Base-by-base conservation (phyloP, 768 basidiomycete species). In the Rhizopogon rudus region DNA sequence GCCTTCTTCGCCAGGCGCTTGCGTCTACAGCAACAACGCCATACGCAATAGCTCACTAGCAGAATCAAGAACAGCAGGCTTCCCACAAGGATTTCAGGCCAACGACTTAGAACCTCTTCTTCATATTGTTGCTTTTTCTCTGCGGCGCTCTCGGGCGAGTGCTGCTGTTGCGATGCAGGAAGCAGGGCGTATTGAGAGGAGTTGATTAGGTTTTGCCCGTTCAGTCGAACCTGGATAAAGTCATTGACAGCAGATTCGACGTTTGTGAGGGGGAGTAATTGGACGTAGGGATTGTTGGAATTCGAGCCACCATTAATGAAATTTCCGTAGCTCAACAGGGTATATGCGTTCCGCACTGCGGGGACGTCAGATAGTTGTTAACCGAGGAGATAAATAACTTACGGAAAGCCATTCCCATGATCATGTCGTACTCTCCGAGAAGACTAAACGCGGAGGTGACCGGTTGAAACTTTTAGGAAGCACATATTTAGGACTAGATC, bases 401-500 rank as follows among this genome's bases (percentile, higher is more conserved):
- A 91, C 88, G 54, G 73, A 91, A 89, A 52, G 79, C 79, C 87
- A 90, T 89, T 59, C 89, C 89, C 48, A 91, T 77, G 61, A 91
- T 88, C 77, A 91, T 84, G 61, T 92, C 89, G 59, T 88, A 92
- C 65, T 86, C 78, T 59, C 88, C 86, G 28, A 88, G 78, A 41
- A 89, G 59, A 73, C 86, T 85, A 71, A 91, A 89, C 5, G 88
- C 87, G 3, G 83, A 81, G 13, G 88, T 88, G 59, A 91, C 88
- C 2, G 89, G 90, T 76, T 92, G 90, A 77, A 89, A 92, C 81
- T 89, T 60, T 13, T 31, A 55, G 12, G 29, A 22, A 17, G 22
- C 10, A 5, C 14, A 37, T 2, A 22, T n/a, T 68, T 45, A 65
- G 55, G 6, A 17, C 35, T 53, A 6, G 31, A 28, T 43, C 29